These are phyloP conservation scores for Lentinula sp. DNA, from an alignment of 768 basidiomycete genomes.

Conservation along the genomic window DNA sequence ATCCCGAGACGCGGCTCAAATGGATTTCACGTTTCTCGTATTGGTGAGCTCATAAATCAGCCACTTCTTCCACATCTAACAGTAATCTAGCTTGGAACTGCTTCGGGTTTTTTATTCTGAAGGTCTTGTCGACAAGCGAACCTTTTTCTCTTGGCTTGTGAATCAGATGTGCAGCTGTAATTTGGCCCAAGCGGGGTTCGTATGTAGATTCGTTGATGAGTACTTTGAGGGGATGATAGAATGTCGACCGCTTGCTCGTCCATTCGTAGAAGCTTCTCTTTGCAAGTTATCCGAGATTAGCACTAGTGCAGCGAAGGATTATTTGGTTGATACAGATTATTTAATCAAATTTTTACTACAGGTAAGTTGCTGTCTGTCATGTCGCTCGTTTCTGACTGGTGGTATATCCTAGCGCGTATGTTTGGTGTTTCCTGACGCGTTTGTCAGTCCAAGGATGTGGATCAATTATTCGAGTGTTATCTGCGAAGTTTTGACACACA, in stretches of 20 bases:
- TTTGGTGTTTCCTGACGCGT: slow-evolving; percentile 66
- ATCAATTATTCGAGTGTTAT: slow-evolving; percentile 41
- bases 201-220: slow-evolving; percentile 72
- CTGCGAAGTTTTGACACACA: slow-evolving; percentile 39
- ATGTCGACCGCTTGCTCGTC: slow-evolving; percentile 62
- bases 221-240: slow-evolving; percentile 66
- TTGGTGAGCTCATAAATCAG: slow-evolving; percentile 38
- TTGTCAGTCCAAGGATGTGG: slow-evolving; percentile 72
- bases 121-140: slow-evolving; percentile 72
- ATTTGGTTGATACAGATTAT: slow-evolving; percentile 46
- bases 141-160: slow-evolving; percentile 75
- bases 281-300: slow-evolving; percentile 63
- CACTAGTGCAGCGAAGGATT: slow-evolving; percentile 46
- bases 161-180: slow-evolving; percentile 75
- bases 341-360: slow-evolving; percentile 55
- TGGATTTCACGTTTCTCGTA: slow-evolving; percentile 81
- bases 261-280: slow-evolving; percentile 68
- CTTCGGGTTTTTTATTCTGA: slow-evolving; percentile 75
- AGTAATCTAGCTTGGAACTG: slow-evolving; percentile 49
- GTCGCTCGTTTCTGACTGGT: not conserved
- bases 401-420: slow-evolving; percentile 48
- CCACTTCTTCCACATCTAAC: not conserved
- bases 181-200: slow-evolving; percentile 75
- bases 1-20: slow-evolving; percentile 59
- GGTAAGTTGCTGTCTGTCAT: slow-evolving; percentile 30